Percentiles rank a stretch among this genome's conserved stretches.
Evolutionary conservation across 2,329 filamentous ascomycete species (phyloP).

Genomic region (Parasarocladium wereldwijsianum): DNA sequence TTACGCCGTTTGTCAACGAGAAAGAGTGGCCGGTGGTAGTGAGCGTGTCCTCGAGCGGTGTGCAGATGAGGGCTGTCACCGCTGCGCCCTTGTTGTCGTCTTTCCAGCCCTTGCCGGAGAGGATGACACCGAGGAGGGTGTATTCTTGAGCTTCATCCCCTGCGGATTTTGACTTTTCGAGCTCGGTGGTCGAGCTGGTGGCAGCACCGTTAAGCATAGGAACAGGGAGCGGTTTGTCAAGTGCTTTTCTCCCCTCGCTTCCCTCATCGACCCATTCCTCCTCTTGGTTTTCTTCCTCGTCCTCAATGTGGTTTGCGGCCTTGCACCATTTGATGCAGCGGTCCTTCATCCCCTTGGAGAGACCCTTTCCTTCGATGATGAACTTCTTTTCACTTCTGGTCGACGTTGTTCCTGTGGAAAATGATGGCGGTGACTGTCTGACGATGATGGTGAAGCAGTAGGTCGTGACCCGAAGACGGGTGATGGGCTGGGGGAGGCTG

Average conservation of each 20-base stretch:
- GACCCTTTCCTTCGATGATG: neutral
- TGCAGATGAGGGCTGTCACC: constrained; percentile 4
- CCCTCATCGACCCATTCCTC: neutral
- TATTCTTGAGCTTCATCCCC: neutral
- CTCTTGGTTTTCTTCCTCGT: constrained; percentile 1
- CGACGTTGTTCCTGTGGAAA: neutral
- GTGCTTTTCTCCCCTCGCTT: neutral
- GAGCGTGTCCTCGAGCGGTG: neutral
- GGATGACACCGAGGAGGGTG: constrained; percentile 5
- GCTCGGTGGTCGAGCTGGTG: neutral
- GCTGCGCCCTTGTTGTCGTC: neutral
- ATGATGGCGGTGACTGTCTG: no score
- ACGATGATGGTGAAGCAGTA: constrained; percentile 18
- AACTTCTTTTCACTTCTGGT: constrained; percentile 5
- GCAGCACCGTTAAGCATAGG: neutral
- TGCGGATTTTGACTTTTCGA: neutral
- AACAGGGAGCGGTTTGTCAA: constrained; percentile 2
- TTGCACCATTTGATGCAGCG: neutral
- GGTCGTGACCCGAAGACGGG: constrained; percentile 18
- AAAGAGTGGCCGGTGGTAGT: neutral
- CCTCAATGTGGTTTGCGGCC: neutral
- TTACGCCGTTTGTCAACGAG: neutral
- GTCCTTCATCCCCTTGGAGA: neutral
- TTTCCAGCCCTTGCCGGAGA: constrained; percentile 5
- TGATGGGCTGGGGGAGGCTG: constrained; percentile 11